Evolutionary conservation across 345 rosid genomes (phyloP), one percentile per base, ranked within the genome.

Genomic region (Physaria fendleri): DNA sequence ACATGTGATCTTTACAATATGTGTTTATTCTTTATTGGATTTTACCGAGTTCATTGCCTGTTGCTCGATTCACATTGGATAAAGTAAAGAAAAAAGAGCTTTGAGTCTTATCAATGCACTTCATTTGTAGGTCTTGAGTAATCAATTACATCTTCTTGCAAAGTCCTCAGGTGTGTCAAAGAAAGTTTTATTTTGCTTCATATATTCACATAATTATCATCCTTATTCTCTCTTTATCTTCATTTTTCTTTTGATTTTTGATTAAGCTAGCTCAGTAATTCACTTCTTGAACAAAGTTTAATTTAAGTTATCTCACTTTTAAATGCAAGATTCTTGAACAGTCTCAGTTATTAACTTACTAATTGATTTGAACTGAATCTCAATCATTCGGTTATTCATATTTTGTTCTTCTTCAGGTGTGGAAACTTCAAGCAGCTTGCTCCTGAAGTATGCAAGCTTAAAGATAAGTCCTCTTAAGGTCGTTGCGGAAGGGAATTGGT

Each of bases 71-170:
- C 2, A 0, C n/a, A 8, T 21, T 58, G 29, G 29, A 20, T 1
- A 22, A 5, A 35, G 12, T 15, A 16, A 29, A 30, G 52, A 42
- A 21, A 52, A 6, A 27, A 4, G 28, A 8, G 25, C 44, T 45
- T 6, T 53, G 39, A 35, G 44, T 16, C 37, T 47, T 16, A 46
- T 37, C 39, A 29, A 12, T 14, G 32, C 24, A 57, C 67, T 57
- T 32, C 38, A 15, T 34, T 74, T 35, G 40, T 69, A 91, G 96
- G 98, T 92, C 59, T 75, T 88, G 81, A 92, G 96, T 73, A 87
- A 89, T 37, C 80, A 84, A 69, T 65, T 88, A 49, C 84, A 84
- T 83, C 74, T 84, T 33, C 91, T 95, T 0, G 84, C 84, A 9
- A 92, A 92, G 70, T 74, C 78, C 28, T 82, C 82, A 0, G 70